Percentiles rank a stretch among this genome's conserved stretches.
These are phyloP conservation scores for Hepatocystis sp. DNA, from an alignment of 169 alveolate genomes.

Conservation along the genomic window DNA sequence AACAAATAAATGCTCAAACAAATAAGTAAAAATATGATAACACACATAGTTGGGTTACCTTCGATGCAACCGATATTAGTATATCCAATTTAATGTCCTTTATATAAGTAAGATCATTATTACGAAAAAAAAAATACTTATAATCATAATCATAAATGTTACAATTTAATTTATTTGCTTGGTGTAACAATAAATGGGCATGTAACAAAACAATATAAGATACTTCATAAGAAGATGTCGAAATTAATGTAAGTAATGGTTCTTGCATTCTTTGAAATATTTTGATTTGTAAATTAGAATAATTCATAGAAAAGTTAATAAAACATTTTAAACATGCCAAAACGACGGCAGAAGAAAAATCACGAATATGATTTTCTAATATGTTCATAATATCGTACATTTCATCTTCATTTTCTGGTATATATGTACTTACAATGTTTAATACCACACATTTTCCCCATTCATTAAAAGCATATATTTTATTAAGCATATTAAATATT, in stretches of 20 bases:
- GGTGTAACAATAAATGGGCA: conserved; percentile 72
- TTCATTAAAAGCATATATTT: conserved; percentile 92
- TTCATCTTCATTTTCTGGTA: conserved; percentile 95
- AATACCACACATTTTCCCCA: conserved; percentile 97
- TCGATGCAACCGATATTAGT: conserved; percentile 85
- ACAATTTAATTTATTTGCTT: conserved; percentile 61
- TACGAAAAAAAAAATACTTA: conserved; percentile 85
- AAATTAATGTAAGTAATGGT: conserved; percentile 87
- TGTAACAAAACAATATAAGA: conserved; percentile 86
- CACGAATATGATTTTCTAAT: conserved; percentile 95
- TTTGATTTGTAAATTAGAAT: conserved; percentile 82
- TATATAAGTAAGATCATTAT: conserved; percentile 90
- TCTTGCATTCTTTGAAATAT: conserved; percentile 84
- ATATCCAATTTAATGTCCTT: conserved; percentile 87
- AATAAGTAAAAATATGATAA: too few species aligned
- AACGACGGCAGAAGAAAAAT: conserved; percentile 95
- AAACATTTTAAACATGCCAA: conserved; percentile 92
- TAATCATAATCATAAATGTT: conserved; percentile 82
- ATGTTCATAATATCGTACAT: conserved; percentile 97
- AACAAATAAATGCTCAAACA: too few species aligned
- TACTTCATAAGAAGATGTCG: conserved; percentile 85
- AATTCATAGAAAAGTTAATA: conserved; percentile 83
- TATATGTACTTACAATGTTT: conserved; percentile 92
- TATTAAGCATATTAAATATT: conserved; percentile 88
- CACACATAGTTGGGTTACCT: too few species aligned